These are phyloP conservation scores for Selaginella moellendorffii DNA, from an alignment of 75 land plant species.

Conservation along the genomic window DNA sequence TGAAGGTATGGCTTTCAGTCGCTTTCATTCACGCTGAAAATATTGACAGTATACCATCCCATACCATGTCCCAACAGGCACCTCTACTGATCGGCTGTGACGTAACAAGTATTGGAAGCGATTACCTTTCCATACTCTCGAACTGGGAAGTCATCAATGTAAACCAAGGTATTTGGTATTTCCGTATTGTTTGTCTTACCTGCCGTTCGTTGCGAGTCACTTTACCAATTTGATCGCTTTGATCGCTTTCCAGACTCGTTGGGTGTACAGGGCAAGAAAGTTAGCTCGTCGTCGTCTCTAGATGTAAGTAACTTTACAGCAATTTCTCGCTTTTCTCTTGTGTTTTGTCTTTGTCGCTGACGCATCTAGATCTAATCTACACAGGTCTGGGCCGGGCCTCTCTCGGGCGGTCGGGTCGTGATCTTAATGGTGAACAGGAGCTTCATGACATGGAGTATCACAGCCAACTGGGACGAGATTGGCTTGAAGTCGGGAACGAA, in stretches of 20 bases:
- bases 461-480: conserved; percentile 2
- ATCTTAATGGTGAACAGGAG: background rate
- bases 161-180: background rate
- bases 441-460: background rate
- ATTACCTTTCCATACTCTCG: background rate
- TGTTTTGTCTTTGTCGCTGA: too few species aligned
- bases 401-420: conserved; percentile 3
- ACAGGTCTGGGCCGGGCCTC: conserved; percentile 9
- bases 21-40: too few species aligned
- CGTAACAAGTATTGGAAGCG: background rate
- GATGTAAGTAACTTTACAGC: background rate
- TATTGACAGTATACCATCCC: too few species aligned
- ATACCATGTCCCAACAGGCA: too few species aligned
- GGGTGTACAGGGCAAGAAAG: conserved; percentile 4
- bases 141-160: conserved; percentile 1
- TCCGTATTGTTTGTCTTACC: too few species aligned
- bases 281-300: background rate
- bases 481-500: conserved; percentile 2
- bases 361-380: too few species aligned
- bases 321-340: background rate
- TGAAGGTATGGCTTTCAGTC: conserved; percentile 9
- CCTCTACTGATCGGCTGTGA: conserved; percentile 5
- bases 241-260: background rate
- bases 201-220: too few species aligned
- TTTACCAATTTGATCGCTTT: too few species aligned